Evolutionary conservation across 1,284 basidiomycete species (phyloP).

Genomic region (Leucoagaricus sp.): DNA sequence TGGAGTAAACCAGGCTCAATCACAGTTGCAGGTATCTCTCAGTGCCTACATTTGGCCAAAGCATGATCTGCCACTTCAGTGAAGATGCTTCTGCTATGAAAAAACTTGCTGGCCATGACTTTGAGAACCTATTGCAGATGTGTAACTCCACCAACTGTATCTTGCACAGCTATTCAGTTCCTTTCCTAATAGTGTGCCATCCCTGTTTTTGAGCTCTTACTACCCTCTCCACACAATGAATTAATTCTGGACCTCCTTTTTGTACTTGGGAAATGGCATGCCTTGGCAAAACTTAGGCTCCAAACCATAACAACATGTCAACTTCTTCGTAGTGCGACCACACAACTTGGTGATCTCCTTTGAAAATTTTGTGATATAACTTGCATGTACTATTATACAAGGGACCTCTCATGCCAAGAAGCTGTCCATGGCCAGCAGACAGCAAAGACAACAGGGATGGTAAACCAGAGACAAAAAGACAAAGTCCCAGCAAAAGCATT

Average conservation of each 20-base stretch:
- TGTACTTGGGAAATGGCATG: slow-evolving; percentile 30
- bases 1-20: neutral
- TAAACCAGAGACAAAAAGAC: neutral
- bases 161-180: no score
- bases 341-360: slow-evolving; percentile 20
- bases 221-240: slow-evolving; percentile 2
- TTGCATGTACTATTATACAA: slow-evolving; percentile 19
- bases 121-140: slow-evolving; percentile 37
- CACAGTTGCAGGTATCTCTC: slow-evolving; percentile 20
- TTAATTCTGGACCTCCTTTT: slow-evolving; percentile 25
- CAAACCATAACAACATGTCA: slow-evolving; percentile 26
- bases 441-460: neutral
- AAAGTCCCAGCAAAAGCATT: neutral
- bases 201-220: slow-evolving; percentile 5
- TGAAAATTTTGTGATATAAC: slow-evolving; percentile 20
- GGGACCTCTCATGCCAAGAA: slow-evolving; percentile 21
- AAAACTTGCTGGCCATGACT: slow-evolving; percentile 35
- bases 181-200: slow-evolving; percentile 16
- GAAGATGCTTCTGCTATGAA: slow-evolving; percentile 22
- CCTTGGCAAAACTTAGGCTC: slow-evolving; percentile 30
- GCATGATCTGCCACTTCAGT: slow-evolving; percentile 22
- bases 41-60: slow-evolving; percentile 27
- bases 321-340: slow-evolving; percentile 21
- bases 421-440: slow-evolving; percentile 11
- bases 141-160: neutral